These are phyloP conservation scores for Pseudogymnoascus sp. DNA, from an alignment of 2,329 filamentous ascomycete genomes.

Conservation along the genomic window DNA sequence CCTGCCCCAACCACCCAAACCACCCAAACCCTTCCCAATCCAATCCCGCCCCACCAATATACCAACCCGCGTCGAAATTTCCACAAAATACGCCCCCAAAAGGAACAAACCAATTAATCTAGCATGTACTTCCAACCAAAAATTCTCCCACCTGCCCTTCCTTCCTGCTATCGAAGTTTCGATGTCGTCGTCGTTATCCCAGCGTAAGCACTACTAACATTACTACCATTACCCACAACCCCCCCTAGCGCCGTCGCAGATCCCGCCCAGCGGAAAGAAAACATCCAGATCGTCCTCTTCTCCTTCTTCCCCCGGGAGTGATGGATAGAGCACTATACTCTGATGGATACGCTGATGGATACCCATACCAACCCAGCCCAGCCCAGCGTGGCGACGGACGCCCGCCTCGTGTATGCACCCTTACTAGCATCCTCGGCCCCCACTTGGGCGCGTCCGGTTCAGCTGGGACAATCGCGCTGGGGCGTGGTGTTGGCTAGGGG, in stretches of 20 bases:
- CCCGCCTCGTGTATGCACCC: conserved; percentile 3
- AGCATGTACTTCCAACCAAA: background rate
- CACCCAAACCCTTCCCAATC: too few relatives aligned
- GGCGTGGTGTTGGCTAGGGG: background rate
- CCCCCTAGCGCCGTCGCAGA: background rate
- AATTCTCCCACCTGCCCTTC: background rate
- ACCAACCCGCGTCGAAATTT: background rate
- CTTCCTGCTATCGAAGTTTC: background rate
- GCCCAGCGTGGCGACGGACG: background rate
- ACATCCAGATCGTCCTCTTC: background rate
- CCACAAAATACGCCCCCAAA: background rate
- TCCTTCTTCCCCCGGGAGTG: background rate
- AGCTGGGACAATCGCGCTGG: background rate
- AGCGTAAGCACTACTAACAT: background rate
- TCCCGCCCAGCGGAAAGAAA: background rate
- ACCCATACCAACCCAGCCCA: too few relatives aligned
- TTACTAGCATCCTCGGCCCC: background rate
- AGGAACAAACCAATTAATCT: background rate
- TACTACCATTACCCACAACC: too few relatives aligned
- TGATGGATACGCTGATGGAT: too few relatives aligned
- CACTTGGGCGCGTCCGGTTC: background rate
- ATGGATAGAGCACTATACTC: background rate
- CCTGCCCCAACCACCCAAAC: background rate
- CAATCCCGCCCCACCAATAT: background rate
- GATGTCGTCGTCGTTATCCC: background rate